Evolutionary conservation across 2,329 filamentous ascomycete species (phyloP).

Genomic region (Verticillium albo-atrum): DNA sequence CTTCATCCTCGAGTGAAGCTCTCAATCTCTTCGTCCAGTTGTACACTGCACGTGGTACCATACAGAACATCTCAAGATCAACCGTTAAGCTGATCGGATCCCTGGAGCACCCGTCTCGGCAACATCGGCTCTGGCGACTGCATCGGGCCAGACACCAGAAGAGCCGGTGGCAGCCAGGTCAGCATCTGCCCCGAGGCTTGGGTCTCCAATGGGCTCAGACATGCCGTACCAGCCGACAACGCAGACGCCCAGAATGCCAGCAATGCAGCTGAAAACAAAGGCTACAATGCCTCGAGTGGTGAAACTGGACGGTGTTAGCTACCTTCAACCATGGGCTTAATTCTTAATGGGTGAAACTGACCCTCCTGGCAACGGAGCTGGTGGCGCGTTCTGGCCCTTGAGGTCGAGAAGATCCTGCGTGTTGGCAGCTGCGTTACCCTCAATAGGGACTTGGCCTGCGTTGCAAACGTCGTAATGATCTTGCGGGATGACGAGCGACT

Average conservation of each 20-base stretch:
- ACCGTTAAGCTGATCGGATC: neutral
- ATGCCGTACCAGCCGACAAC: conserved; percentile 66
- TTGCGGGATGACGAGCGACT: conserved; percentile 53
- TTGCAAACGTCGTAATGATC: conserved; percentile 55
- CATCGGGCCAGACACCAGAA: neutral
- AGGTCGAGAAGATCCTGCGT: conserved; percentile 60
- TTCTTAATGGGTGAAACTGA: conserved; percentile 21
- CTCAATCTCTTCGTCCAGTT: too few relatives aligned
- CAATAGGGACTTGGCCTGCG: conserved; percentile 41
- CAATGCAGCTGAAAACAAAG: conserved; percentile 66
- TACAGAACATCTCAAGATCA: too few relatives aligned
- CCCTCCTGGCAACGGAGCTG: conserved; percentile 57
- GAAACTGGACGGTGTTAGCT: conserved; percentile 39
- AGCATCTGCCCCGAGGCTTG: neutral
- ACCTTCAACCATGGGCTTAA: neutral
- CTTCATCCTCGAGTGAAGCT: too few relatives aligned
- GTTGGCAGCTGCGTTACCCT: conserved; percentile 74
- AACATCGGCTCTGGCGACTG: neutral
- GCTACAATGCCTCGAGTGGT: conserved; percentile 68
- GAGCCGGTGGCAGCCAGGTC: neutral
- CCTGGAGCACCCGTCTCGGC: neutral
- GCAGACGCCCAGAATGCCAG: conserved; percentile 63
- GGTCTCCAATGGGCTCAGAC: conserved; percentile 16
- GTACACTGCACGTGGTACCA: too few relatives aligned
- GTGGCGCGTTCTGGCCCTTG: conserved; percentile 52